Base-by-base conservation (phyloP, 2,329 filamentous ascomycete species). In the Phialocephala sp. region DNA sequence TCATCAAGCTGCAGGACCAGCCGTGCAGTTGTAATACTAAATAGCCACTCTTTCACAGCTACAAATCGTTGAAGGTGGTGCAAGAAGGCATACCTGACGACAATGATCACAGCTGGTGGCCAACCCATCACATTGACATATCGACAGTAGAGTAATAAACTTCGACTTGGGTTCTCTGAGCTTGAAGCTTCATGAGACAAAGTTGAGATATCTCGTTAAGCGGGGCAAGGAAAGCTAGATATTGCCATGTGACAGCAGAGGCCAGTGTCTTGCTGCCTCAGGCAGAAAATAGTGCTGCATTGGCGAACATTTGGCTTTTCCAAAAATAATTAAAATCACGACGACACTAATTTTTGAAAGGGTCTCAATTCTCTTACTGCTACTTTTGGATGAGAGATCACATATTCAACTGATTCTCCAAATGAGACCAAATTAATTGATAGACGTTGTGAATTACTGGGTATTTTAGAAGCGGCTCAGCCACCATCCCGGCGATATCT, bases 31-130 rank as follows among this genome's bases (percentile, higher is more conserved):
- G 12, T 36, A 45, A 39, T 45, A 12, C 45, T 27, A 37, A 41
- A 11, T 37, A 3, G 15, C 15, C 27, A 18, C 22, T 22, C 27
- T 32, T 32, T 32, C 52, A 27, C 18, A 59, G 11, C 35, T 59
- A 62, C 36, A 65, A 45, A 59, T n/a, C 50, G 18, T 39, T 32
- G n/a, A 41, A 43, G 41, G 20, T 39, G 41, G n/a, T 27, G 20
- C 20, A 45, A 12, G 5, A 59, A 27, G 9, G 76, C 79, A 57
- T 72, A 83, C 82, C 82, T 80, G 69, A 83, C 82, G 70, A 84
- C 80, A 66, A 84, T 84, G 66, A 84, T 77, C 63, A 82, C 82
- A 73, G 81, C 80, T 69, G 82, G 82, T 71, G 81, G 79, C 66
- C 78, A 80, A 64, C 80, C 81, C 82, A 86, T 74, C 5, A 71